Percentiles rank a stretch among this genome's conserved stretches.
Evolutionary conservation across 2,329 filamentous ascomycete species (phyloP).

Genomic region (Trichoderma hamatum): DNA sequence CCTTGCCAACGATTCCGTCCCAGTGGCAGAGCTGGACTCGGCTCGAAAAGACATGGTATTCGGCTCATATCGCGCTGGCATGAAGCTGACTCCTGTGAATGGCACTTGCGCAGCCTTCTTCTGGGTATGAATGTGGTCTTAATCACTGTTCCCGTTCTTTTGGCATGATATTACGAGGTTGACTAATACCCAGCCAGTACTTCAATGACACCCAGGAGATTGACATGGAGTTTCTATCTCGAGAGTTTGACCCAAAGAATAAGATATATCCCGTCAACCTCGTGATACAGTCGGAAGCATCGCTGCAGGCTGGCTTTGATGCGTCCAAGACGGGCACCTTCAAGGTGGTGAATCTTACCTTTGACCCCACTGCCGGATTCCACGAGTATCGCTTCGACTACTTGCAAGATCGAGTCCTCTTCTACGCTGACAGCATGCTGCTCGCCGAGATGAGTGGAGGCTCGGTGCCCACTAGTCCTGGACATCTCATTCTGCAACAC

Average conservation of each 20-base stretch:
- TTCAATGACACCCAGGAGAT: slow-evolving; percentile 80
- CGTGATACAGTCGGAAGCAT: slow-evolving; percentile 70
- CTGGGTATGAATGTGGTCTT: slow-evolving; percentile 58
- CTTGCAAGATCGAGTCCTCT: slow-evolving; percentile 61
- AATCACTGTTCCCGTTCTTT: neutral
- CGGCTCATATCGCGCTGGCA: slow-evolving; percentile 69
- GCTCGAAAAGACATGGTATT: slow-evolving; percentile 64
- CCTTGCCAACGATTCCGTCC: slow-evolving; percentile 55
- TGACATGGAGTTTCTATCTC: slow-evolving; percentile 77
- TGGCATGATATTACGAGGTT: neutral
- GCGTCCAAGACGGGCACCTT: slow-evolving; percentile 63
- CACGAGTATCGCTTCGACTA: slow-evolving; percentile 85
- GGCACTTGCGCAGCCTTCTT: slow-evolving; percentile 81
- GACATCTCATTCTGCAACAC: slow-evolving; percentile 72
- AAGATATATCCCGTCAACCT: slow-evolving; percentile 67
- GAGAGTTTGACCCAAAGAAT: slow-evolving; percentile 58
- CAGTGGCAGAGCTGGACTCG: slow-evolving; percentile 66
- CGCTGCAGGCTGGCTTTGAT: slow-evolving; percentile 62
- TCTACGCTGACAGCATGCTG: slow-evolving; percentile 66
- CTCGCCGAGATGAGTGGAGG: slow-evolving; percentile 60
- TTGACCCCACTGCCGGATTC: slow-evolving; percentile 65
- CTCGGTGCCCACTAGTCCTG: slow-evolving; percentile 61
- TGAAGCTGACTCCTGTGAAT: slow-evolving; percentile 62
- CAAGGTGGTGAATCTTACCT: slow-evolving; percentile 60
- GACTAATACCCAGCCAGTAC: slow-evolving; percentile 54